These are phyloP conservation scores for Firmiana major DNA, from an alignment of 345 rosid genomes.

Conservation along the genomic window DNA sequence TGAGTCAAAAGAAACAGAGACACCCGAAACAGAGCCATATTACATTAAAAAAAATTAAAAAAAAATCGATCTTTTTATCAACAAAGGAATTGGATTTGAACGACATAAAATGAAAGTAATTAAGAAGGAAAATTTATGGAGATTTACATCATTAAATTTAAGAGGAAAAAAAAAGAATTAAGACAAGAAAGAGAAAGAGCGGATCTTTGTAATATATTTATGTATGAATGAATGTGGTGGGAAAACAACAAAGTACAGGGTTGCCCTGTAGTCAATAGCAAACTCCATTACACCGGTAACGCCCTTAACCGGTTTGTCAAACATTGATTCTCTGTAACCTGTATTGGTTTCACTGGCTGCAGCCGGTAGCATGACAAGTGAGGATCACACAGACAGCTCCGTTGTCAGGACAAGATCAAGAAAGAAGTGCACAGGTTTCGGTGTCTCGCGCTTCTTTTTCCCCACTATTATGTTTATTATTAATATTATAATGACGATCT, in stretches of 20 bases:
- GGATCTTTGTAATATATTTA: no score
- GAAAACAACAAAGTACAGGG: background rate
- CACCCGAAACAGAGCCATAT: constrained; percentile 24
- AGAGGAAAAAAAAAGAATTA: background rate
- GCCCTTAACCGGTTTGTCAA: background rate
- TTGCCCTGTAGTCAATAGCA: background rate
- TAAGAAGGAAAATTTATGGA: background rate
- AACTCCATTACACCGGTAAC: background rate
- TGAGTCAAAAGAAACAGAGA: constrained; percentile 24
- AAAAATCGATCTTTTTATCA: background rate
- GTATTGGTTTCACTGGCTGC: constrained; percentile 8
- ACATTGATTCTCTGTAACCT: no score
- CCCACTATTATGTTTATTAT: background rate
- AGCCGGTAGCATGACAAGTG: constrained; percentile 16
- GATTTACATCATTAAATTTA: no score
- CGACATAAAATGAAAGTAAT: background rate
- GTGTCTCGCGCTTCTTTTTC: background rate
- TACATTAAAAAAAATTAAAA: no score
- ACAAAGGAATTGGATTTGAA: background rate
- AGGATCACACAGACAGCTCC: background rate
- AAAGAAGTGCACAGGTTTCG: constrained; percentile 15
- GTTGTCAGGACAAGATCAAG: background rate
- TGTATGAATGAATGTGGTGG: background rate
- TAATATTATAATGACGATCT: background rate
- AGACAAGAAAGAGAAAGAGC: background rate